Base-by-base conservation (phyloP, 2,329 filamentous ascomycete genomes). In the Epichloe coenophiala region DNA sequence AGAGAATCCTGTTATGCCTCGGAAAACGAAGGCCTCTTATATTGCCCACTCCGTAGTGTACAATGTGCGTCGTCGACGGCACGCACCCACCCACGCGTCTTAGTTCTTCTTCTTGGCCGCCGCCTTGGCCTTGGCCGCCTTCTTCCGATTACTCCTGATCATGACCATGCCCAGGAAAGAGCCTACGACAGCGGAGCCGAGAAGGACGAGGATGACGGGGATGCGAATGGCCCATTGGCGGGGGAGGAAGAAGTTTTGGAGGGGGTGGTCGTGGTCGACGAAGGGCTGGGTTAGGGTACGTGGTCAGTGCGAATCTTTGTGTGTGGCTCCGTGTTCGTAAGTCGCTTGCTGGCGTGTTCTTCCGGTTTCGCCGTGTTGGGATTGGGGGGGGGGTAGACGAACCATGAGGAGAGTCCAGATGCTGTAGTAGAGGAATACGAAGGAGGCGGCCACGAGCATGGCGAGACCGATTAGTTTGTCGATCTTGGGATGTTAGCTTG, bases 201-300 rank as follows among this genome's bases (percentile, higher is more conserved):
- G 77, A 45, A 98, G 82, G 56, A 96, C 84, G 59, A 98, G 83
- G 66, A 98, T 95, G 61, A 98, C 91, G 60, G 93, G 93, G 63
- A 98, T 93, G 68, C 93, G 90, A 66, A 98, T 95, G 54, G 93
- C 93, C 93, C 93, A 98, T 66, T 95, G 90, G 67, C 93, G 90
- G 45, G 91, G 91, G 55, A 88, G 93, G 74, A 98, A 98, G 73
- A 97, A 78, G 67, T 85, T 85, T 67, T 98, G 93, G 53, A 97
- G 84, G 51, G 88, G 84, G 69, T 98, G 93, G 66, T 88, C 88
- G 52, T 86, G 80, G 69, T 98, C 93, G 70, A 98, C 93, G 69
- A 98, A 98, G 66, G 93, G 93, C 93, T 98, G 7, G 23, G 23
- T 27, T 1, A 27, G 15, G 3, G n/a, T 1, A 11, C 27, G 9